Conservation (phyloP, 176 grass and related monocot genomes). For the Hsuehochloa calcarea region DNA sequence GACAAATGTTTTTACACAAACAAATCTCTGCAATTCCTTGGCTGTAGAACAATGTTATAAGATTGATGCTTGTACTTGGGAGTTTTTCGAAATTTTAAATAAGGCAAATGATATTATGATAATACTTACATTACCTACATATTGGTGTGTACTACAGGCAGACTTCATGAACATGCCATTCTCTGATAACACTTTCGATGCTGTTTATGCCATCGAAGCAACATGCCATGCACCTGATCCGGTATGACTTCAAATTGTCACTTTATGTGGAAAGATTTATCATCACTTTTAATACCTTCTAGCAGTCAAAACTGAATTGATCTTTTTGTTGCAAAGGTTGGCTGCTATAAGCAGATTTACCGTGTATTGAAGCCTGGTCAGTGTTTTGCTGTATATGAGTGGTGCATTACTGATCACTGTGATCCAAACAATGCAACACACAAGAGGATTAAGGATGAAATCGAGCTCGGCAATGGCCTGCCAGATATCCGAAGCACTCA, state of each 20-base stretch:
- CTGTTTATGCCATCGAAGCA: constrained; percentile 71
- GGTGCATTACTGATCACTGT: constrained; percentile 91
- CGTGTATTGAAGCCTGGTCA: constrained; percentile 94
- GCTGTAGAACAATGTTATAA: constrained; percentile 25
- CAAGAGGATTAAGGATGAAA: constrained; percentile 78
- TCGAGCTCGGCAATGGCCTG: constrained; percentile 90
- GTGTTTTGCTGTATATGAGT: constrained; percentile 90
- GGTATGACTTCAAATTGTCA: constrained; percentile 24
- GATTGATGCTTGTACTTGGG: not conserved
- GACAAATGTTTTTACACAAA: not conserved
- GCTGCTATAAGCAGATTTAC: constrained; percentile 92
- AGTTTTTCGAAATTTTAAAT: not conserved
- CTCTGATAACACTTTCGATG: constrained; percentile 58
- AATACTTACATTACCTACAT: constrained; percentile 17
- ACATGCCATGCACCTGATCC: constrained; percentile 77
- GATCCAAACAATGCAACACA: constrained; percentile 76
- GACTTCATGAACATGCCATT: constrained; percentile 92
- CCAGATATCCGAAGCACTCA: constrained; percentile 79
- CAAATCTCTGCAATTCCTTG: not conserved
- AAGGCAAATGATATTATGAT: not conserved
- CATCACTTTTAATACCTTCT: constrained; percentile 2
- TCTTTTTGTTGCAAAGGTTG: constrained; percentile 61
- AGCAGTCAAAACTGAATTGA: not conserved
- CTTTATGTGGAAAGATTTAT: not conserved
- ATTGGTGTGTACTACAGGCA: constrained; percentile 48